These are phyloP conservation scores for Triticum timopheevii DNA, from an alignment of 176 grass and related monocot genomes.

Conservation along the genomic window DNA sequence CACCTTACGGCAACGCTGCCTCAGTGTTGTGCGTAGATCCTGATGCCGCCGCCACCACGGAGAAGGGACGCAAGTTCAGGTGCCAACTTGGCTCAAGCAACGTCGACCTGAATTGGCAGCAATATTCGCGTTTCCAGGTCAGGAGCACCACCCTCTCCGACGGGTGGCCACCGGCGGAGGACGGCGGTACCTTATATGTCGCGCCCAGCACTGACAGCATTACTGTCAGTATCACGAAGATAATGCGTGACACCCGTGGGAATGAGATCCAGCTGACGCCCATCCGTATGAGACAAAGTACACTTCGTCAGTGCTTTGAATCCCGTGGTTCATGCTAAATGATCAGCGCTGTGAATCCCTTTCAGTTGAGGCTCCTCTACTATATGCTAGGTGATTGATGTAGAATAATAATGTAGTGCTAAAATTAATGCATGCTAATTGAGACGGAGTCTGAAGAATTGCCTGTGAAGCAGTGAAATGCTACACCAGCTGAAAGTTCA, in stretches of 20 bases:
- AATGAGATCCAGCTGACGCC: neutral
- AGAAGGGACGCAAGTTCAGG: neutral
- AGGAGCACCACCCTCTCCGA: neutral
- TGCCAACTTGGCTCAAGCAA: neutral
- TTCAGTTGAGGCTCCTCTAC: no score
- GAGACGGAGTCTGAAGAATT: neutral
- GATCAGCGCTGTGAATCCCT: no score
- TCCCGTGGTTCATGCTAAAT: no score
- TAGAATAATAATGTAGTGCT: neutral
- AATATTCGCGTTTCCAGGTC: neutral
- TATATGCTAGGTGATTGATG: neutral
- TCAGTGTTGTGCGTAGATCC: neutral
- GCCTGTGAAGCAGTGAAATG: neutral
- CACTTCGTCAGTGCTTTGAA: no score
- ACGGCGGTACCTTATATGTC: neutral
- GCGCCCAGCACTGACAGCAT: neutral
- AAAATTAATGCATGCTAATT: neutral
- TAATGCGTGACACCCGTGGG: neutral
- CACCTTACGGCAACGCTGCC: neutral
- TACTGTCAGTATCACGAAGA: neutral
- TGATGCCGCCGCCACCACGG: neutral
- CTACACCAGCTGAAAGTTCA: neutral
- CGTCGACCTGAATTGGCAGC: neutral
- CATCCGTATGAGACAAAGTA: no score
- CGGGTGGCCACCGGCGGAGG: neutral